A percentile compares a stretch with the other conserved stretches of the same genome.
Conservation (phyloP, 176 grass and related monocot species). For the Eragrostis nindensis region DNA sequence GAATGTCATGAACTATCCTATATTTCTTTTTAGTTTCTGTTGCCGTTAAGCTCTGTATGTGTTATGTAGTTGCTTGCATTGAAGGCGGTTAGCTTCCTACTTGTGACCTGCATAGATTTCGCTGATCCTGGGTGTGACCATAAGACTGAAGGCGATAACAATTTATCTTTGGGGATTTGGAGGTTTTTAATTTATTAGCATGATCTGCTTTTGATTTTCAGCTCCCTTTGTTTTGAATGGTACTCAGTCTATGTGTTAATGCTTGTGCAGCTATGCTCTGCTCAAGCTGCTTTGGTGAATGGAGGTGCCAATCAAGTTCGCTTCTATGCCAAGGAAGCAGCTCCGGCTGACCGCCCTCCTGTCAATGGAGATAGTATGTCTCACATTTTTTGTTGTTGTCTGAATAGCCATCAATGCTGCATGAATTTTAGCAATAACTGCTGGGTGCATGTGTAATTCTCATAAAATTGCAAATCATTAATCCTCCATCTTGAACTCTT, state of each 20-base stretch:
- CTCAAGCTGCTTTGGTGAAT: conserved; percentile 64
- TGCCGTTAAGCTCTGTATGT: background rate
- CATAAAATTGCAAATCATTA: background rate
- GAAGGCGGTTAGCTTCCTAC: background rate
- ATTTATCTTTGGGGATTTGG: too few species aligned
- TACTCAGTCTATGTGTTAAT: conserved; percentile 9
- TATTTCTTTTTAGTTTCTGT: background rate
- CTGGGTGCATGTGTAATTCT: too few species aligned
- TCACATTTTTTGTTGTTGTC: background rate
- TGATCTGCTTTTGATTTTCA: background rate
- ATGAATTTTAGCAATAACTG: too few species aligned
- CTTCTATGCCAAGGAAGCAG: conserved; percentile 63
- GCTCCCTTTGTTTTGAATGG: background rate
- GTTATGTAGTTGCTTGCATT: background rate
- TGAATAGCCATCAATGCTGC: too few species aligned
- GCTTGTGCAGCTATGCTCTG: conserved; percentile 68
- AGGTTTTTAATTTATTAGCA: too few species aligned
- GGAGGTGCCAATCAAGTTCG: conserved; percentile 57
- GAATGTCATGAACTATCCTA: background rate
- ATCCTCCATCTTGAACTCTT: background rate
- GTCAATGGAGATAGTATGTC: conserved; percentile 80
- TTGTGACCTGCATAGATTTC: background rate
- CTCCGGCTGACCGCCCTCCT: conserved; percentile 53
- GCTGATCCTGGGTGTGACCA: background rate
- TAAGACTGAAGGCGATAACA: too few species aligned